These are phyloP conservation scores for Metschnikowia orientalis DNA, from an alignment of 805 yeast genomes.

Conservation along the genomic window DNA sequence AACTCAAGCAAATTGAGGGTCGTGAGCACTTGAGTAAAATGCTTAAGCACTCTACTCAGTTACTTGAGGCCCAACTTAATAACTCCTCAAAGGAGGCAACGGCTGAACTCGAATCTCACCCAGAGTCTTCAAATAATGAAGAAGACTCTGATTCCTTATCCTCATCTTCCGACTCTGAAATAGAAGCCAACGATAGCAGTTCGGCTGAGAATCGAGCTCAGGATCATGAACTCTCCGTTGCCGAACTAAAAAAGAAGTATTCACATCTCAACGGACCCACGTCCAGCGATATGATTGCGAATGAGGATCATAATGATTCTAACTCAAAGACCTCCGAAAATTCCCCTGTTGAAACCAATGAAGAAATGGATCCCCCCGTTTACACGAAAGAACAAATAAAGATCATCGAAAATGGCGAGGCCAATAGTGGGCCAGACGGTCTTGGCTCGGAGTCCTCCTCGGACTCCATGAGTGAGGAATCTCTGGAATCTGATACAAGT, in stretches of 20 bases:
- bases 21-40: slow-evolving; percentile 83
- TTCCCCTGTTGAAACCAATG: background rate
- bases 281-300: slow-evolving; percentile 15
- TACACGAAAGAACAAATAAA: slow-evolving; percentile 33
- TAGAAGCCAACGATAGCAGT: slow-evolving; percentile 19
- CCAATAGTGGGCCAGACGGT: slow-evolving; percentile 15
- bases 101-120: slow-evolving; percentile 20
- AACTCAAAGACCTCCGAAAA: slow-evolving; percentile 8
- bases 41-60: slow-evolving; percentile 85
- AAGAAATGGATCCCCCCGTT: too few relatives aligned
- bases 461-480: slow-evolving; percentile 18
- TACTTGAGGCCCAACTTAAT: slow-evolving; percentile 78
- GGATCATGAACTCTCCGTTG: slow-evolving; percentile 51
- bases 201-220: slow-evolving; percentile 23
- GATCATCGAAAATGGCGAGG: slow-evolving; percentile 21
- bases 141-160: slow-evolving; percentile 19
- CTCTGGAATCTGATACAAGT: too few relatives aligned
- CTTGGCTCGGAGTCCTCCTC: slow-evolving; percentile 20
- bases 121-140: slow-evolving; percentile 18
- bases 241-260: slow-evolving; percentile 55
- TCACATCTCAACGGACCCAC: slow-evolving; percentile 32
- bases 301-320: slow-evolving; percentile 10
- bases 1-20: slow-evolving; percentile 73
- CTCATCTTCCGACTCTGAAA: slow-evolving; percentile 18
- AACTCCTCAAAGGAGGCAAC: slow-evolving; percentile 26